A percentile compares a stretch with the other conserved stretches of the same genome.
These are phyloP conservation scores for Fagopyrum homotropicum DNA, from an alignment of 148 eudicot genomes.

Conservation along the genomic window DNA sequence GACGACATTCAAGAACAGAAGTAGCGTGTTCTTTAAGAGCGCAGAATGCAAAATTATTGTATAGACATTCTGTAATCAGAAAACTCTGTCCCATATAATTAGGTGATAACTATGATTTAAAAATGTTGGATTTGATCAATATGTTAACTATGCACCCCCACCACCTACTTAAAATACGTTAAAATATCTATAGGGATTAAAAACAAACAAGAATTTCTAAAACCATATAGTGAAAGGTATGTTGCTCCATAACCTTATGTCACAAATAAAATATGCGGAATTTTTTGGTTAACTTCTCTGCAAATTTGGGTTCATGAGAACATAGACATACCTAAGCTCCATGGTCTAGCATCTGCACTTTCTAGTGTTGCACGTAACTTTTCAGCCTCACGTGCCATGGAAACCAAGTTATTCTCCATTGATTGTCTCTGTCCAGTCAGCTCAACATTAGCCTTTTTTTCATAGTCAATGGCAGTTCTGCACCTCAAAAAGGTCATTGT, in stretches of 20 bases:
- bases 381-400: conserved; percentile 95
- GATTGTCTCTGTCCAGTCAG: conserved; percentile 79
- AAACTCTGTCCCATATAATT: background rate
- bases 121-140: background rate
- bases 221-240: background rate
- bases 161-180: background rate
- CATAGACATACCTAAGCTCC: conserved; percentile 62
- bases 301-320: background rate
- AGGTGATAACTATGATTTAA: background rate
- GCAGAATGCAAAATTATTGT: background rate
- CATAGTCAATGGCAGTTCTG: conserved; percentile 80
- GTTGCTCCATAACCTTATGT: background rate
- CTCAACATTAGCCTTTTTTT: conserved; percentile 81
- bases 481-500: conserved; percentile 10
- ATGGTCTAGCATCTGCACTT: conserved; percentile 51
- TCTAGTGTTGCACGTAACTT: conserved; percentile 75
- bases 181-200: background rate
- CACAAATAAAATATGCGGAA: background rate
- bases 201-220: background rate
- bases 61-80: background rate
- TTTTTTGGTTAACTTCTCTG: background rate
- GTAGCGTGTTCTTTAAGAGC: background rate
- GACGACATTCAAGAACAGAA: too few species aligned
- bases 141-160: background rate
- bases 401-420: conserved; percentile 85